phyloP scores from a whole-genome alignment of 2,329 filamentous ascomycete genomes.

The Coniosporium tulheliwenetii region DNA sequence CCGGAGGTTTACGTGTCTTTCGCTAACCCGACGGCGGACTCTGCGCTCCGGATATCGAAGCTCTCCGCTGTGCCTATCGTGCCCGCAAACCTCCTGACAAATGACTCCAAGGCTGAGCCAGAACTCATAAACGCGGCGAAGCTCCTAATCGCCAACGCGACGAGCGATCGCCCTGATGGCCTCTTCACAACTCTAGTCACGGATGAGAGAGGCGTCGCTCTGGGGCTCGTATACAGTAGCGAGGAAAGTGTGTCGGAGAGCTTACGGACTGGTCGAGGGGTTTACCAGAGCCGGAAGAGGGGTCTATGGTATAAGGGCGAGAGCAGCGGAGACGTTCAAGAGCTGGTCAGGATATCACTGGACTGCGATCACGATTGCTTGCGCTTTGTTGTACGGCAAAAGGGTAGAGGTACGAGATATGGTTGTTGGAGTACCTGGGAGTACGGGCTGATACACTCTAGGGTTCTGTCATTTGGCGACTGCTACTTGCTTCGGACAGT shows the following conservation, averaged over 20 bases:
- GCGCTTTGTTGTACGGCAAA: slow-evolving; percentile 78
- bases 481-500: slow-evolving; percentile 79
- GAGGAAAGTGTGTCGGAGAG: slow-evolving; percentile 81
- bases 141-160: slow-evolving; percentile 60
- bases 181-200: slow-evolving; percentile 83
- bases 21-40: slow-evolving; percentile 20
- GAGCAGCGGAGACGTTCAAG: slow-evolving; percentile 84
- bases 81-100: slow-evolving; percentile 53
- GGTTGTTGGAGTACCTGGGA: neutral
- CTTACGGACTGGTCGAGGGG: slow-evolving; percentile 62
- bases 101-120: slow-evolving; percentile 42
- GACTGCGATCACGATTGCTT: slow-evolving; percentile 93
- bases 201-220: slow-evolving; percentile 67
- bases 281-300: slow-evolving; percentile 92
- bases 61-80: slow-evolving; percentile 52
- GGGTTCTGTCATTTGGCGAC: slow-evolving; percentile 90
- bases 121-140: slow-evolving; percentile 49
- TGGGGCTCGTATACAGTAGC: slow-evolving; percentile 91
- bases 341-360: slow-evolving; percentile 67
- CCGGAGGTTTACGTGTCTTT: slow-evolving; percentile 37
- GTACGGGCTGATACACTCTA: slow-evolving; percentile 7
- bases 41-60: slow-evolving; percentile 24
- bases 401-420: slow-evolving; percentile 42
- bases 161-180: slow-evolving; percentile 67
- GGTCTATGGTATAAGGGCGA: slow-evolving; percentile 96